Evolutionary conservation across 2,329 filamentous ascomycete genomes (phyloP).

Genomic region (Cadophora sp.): DNA sequence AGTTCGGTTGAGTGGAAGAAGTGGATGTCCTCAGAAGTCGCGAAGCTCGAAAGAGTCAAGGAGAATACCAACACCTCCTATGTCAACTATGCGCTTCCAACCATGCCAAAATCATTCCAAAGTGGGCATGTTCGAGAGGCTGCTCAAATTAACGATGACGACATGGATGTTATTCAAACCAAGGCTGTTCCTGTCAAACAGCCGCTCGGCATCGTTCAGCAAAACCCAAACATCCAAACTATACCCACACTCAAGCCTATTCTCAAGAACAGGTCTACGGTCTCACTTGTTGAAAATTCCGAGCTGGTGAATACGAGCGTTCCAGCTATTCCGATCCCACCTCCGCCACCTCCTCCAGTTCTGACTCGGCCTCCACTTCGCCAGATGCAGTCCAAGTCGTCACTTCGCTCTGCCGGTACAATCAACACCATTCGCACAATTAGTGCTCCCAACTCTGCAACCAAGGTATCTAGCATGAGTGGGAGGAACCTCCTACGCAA

Average conservation of each 20-base stretch:
- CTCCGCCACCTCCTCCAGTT: constrained; percentile 34
- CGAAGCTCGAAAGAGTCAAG: constrained; percentile 50
- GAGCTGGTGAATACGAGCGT: constrained; percentile 14
- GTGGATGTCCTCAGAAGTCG: constrained; percentile 59
- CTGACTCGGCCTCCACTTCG: constrained; percentile 34
- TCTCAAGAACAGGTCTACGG: constrained; percentile 38
- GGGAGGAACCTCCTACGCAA: constrained; percentile 38
- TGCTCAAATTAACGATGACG: constrained; percentile 56
- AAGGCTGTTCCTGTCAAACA: constrained; percentile 31
- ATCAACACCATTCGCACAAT: constrained; percentile 21
- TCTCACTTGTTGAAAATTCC: constrained; percentile 34
- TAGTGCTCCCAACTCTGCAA: constrained; percentile 28
- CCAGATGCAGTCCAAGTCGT: constrained; percentile 33
- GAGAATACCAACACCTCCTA: constrained; percentile 31
- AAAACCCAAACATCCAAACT: constrained; percentile 27
- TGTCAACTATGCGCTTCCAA: constrained; percentile 40
- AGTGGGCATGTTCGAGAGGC: constrained; percentile 55
- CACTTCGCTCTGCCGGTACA: constrained; percentile 31
- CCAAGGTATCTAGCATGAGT: constrained; percentile 25
- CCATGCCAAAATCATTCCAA: constrained; percentile 40
- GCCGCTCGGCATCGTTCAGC: constrained; percentile 37
- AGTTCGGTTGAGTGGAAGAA: constrained; percentile 62
- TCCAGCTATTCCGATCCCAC: background rate
- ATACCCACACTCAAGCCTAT: constrained; percentile 37
- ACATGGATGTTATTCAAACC: constrained; percentile 32